phyloP scores from a whole-genome alignment of 805 yeast species.

The Ogataea philodendri region DNA sequence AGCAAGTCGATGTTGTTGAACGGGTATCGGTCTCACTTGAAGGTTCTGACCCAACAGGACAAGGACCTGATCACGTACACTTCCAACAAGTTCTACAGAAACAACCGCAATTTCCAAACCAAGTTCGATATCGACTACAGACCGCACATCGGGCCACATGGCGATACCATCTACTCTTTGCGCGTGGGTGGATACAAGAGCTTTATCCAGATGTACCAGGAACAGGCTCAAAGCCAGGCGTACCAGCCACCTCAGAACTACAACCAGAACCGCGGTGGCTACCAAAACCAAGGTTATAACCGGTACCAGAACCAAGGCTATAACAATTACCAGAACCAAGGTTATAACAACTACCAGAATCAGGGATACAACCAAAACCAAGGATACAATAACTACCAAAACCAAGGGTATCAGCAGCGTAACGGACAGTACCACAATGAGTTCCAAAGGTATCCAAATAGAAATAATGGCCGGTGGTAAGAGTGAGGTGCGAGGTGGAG shows the following conservation, averaged over 20 bases:
- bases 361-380: conserved; percentile 12
- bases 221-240: conserved; percentile 23
- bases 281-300: conserved; percentile 13
- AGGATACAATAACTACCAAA: conserved; percentile 7
- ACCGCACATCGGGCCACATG: conserved; percentile 50
- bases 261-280: conserved; percentile 15
- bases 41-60: conserved; percentile 67
- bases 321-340: conserved; percentile 5
- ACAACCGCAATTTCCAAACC: conserved; percentile 28
- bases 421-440: conserved; percentile 8
- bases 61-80: conserved; percentile 57
- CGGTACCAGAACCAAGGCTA: conserved; percentile 8
- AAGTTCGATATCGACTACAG: conserved; percentile 34
- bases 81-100: conserved; percentile 34
- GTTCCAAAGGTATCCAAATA: conserved; percentile 11
- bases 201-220: conserved; percentile 37
- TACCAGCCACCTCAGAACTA: conserved; percentile 23
- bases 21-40: conserved; percentile 66
- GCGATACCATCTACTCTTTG: conserved; percentile 43
- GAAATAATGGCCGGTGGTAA: conserved; percentile 5
- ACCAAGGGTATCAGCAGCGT: conserved; percentile 12
- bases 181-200: conserved; percentile 53
- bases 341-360: conserved; percentile 22
- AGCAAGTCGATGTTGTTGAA: conserved; percentile 83
- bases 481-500: not conserved